Evolutionary conservation across 164 flowering plant species (phyloP), one percentile per base, ranked within the genome.

Genomic region (Umbellularia californica): DNA sequence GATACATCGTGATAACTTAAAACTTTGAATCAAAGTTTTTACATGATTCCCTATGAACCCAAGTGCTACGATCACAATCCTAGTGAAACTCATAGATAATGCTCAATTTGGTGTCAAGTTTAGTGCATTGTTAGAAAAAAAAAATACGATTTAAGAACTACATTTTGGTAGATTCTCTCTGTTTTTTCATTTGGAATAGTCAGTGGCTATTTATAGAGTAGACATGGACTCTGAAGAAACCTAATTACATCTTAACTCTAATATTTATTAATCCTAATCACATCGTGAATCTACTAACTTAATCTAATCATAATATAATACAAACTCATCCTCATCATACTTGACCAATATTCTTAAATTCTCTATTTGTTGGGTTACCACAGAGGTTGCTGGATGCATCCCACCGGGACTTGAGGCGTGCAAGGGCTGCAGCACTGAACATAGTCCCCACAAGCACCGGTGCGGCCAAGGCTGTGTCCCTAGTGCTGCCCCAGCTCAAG

Each of bases 361-460:
- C 70, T 67, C 30, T 67, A 19, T 1, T 55, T 30, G n/a, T 67
- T 67, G 22, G 17, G 20, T 69, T n/a, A n/a, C 7, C 72, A 69
- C 87, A 95, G 98, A 93, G 97, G 82, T 92, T 95, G 1, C 77
- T 95, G 80, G 99, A 93, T 84, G 99, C 99, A 55, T 95, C 99
- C 9, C 99, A 93, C 87, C 79, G 97, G 74, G 98, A 95, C 88
- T 78, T 95, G 81, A 88, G 99, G 83, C 75, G 99, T 84, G 99
- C 99, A 3, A 86, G 98, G 74, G 99, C 99, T 22, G 98, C 97
- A 66, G 97, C 99, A 50, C 69, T 93, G 79, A 95, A 90, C 95
- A 93, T 95, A 23, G 98, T 95, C 33, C 99, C 99, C 19, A 95
- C 99, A 51, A 93, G 97, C 86, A 95, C 99, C 0, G 98, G 99